A percentile compares a stretch with the other conserved stretches of the same genome.
These are phyloP conservation scores for Trichophyton mentagrophytes DNA, from an alignment of 2,329 filamentous ascomycete genomes.

Conservation along the genomic window DNA sequence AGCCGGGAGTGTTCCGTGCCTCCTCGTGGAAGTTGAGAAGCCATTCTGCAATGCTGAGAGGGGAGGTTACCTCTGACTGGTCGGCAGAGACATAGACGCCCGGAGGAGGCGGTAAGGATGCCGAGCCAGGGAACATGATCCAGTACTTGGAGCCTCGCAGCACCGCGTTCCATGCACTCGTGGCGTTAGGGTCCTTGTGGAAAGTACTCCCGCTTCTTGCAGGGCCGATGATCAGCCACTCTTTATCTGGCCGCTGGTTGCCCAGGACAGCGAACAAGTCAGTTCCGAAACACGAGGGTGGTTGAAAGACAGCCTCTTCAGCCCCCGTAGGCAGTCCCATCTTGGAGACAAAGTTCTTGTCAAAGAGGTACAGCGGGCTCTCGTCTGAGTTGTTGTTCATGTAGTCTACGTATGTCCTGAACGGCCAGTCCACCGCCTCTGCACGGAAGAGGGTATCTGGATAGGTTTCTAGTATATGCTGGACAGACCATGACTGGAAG, in stretches of 20 bases:
- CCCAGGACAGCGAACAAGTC: constrained; percentile 75
- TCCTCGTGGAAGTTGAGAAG: constrained; percentile 77
- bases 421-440: constrained; percentile 85
- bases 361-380: constrained; percentile 85
- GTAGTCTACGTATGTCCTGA: constrained; percentile 69
- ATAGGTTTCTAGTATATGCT: constrained; percentile 53
- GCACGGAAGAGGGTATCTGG: constrained; percentile 62
- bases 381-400: constrained; percentile 71
- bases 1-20: constrained; percentile 62
- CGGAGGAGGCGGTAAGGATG: constrained; percentile 53
- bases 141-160: constrained; percentile 87
- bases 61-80: constrained; percentile 83
- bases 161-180: constrained; percentile 84
- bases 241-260: constrained; percentile 65
- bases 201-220: constrained; percentile 83
- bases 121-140: constrained; percentile 78
- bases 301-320: constrained; percentile 53
- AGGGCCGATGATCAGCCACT: constrained; percentile 88
- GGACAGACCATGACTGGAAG: constrained; percentile 59
- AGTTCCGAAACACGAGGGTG: constrained; percentile 69
- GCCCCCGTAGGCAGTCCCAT: constrained; percentile 47
- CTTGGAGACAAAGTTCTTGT: constrained; percentile 73
- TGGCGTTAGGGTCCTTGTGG: constrained; percentile 66
- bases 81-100: constrained; percentile 84
- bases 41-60: constrained; percentile 94